Percentiles rank a stretch among this genome's conserved stretches.
Evolutionary conservation across 2,329 filamentous ascomycete genomes (phyloP).

Genomic region (Xylaria multiplex): DNA sequence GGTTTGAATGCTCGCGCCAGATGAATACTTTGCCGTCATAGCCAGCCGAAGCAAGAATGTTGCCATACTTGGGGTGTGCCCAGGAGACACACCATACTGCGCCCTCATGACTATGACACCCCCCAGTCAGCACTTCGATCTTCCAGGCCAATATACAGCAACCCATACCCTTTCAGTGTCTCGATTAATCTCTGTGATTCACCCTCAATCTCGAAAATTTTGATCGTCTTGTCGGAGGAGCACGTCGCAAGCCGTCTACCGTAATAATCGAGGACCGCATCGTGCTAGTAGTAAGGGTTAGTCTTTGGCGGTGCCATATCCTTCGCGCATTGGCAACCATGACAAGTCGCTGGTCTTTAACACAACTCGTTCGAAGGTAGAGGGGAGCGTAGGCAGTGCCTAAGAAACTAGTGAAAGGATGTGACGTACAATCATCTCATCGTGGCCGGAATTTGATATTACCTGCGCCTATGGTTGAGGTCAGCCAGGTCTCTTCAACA

Average conservation of each 20-base stretch:
- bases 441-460: constrained; percentile 87
- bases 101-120: constrained; percentile 80
- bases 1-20: constrained; percentile 86
- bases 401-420: constrained; percentile 16
- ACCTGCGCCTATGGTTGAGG: constrained; percentile 65
- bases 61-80: constrained; percentile 98
- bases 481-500: constrained; percentile 29
- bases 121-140: constrained; percentile 36
- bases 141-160: constrained; percentile 6
- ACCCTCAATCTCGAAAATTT: constrained; percentile 98
- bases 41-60: constrained; percentile 92
- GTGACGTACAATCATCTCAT: constrained; percentile 97
- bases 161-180: constrained; percentile 87
- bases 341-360: neutral
- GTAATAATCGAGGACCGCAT: constrained; percentile 98
- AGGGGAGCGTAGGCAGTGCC: neutral
- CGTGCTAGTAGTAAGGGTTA: constrained; percentile 73
- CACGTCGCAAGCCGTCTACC: constrained; percentile 95
- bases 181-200: constrained; percentile 89
- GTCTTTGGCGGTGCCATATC: constrained; percentile 26
- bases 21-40: constrained; percentile 99
- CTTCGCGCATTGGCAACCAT: constrained; percentile 26
- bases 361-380: constrained; percentile 14
- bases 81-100: constrained; percentile 98
- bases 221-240: constrained; percentile 98